These are phyloP conservation scores for Eimeria tenella DNA, from an alignment of 169 alveolate genomes.

Conservation along the genomic window DNA sequence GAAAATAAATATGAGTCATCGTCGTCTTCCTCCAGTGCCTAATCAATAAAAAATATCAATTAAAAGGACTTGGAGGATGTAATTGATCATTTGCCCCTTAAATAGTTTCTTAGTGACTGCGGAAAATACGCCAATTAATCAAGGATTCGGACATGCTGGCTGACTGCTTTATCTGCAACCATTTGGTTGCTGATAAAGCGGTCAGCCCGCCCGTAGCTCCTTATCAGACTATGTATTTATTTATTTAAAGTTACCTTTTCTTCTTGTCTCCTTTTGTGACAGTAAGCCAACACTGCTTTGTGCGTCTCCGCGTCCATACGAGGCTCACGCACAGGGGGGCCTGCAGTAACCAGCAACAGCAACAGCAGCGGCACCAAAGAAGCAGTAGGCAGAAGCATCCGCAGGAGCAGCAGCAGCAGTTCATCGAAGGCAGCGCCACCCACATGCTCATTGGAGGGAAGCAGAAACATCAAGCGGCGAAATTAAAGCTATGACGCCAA, in stretches of 20 bases:
- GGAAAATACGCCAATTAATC: too few species aligned
- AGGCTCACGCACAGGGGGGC: constrained; percentile 98
- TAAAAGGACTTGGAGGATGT: background rate
- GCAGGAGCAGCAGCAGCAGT: background rate
- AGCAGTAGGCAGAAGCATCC: background rate
- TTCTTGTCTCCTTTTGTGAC: constrained; percentile 95
- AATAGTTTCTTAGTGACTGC: too few species aligned
- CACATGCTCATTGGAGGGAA: background rate
- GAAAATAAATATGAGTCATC: constrained; percentile 96
- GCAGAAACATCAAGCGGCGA: background rate
- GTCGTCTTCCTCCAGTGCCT: constrained; percentile 92
- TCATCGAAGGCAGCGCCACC: background rate
- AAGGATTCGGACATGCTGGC: too few species aligned
- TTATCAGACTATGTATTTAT: too few species aligned
- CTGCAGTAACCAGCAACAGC: constrained; percentile 74
- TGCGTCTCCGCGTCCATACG: constrained; percentile 96
- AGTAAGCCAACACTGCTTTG: constrained; percentile 96
- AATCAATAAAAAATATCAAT: background rate
- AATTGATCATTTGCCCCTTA: too few species aligned
- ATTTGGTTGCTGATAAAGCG: too few species aligned
- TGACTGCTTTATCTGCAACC: too few species aligned
- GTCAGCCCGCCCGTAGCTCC: too few species aligned
- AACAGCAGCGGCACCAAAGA: background rate
- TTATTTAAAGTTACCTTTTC: constrained; percentile 83
- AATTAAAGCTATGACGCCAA: background rate